Conservation (phyloP, 2,329 filamentous ascomycete genomes). For the Venturia carpophila region DNA sequence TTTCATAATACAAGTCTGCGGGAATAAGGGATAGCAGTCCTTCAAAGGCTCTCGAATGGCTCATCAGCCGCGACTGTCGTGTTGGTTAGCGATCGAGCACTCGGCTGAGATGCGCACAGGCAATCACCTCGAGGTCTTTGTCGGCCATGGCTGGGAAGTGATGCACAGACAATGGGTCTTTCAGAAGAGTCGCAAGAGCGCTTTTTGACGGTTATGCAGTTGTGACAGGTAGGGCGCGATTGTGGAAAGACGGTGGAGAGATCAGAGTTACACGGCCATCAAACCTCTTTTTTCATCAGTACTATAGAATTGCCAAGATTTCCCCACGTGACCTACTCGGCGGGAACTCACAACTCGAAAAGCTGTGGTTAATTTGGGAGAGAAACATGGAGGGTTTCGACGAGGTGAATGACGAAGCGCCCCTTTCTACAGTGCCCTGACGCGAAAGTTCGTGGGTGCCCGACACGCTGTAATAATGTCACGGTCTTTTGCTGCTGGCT, state of each 20-base stretch:
- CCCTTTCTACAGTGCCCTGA: not conserved
- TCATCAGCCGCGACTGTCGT: conserved; percentile 45
- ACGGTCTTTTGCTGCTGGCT: too few species aligned
- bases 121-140: conserved; percentile 34
- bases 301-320: conserved; percentile 2
- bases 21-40: conserved; percentile 81
- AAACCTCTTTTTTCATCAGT: not conserved
- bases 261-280: not conserved
- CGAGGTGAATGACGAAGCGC: not conserved
- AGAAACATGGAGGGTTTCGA: not conserved
- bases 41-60: conserved; percentile 69
- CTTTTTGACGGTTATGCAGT: not conserved
- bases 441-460: not conserved
- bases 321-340: not conserved
- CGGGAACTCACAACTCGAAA: too few species aligned
- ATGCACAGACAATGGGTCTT: not conserved
- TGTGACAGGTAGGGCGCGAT: not conserved
- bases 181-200: not conserved
- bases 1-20: conserved; percentile 82
- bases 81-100: conserved; percentile 25
- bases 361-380: not conserved
- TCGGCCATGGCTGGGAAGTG: conserved; percentile 28
- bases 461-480: too few species aligned
- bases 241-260: not conserved
- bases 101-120: not conserved